Percentiles rank a stretch among this genome's conserved stretches.
Evolutionary conservation across 441 rosid species (phyloP).

Genomic region (Bruguiera hainesii): DNA sequence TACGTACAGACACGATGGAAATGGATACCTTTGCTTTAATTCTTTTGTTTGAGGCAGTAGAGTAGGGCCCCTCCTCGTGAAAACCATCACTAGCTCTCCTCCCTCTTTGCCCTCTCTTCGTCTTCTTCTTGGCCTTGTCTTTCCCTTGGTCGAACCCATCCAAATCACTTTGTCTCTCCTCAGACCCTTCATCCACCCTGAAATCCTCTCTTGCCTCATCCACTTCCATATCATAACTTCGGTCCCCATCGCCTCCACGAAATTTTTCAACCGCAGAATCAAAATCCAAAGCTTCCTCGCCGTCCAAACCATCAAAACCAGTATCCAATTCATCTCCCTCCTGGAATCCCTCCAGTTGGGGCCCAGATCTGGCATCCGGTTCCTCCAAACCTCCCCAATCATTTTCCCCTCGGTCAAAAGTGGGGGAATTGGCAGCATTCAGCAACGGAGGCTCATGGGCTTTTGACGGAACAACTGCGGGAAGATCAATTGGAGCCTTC

Average conservation of each 20-base stretch:
- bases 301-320: slow-evolving; percentile 26
- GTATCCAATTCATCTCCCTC: slow-evolving; percentile 32
- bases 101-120: slow-evolving; percentile 40
- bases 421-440: slow-evolving; percentile 6
- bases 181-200: slow-evolving; percentile 15
- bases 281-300: slow-evolving; percentile 40
- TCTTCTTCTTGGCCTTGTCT: slow-evolving; percentile 25
- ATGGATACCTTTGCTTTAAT: too few species aligned
- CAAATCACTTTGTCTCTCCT: slow-evolving; percentile 17
- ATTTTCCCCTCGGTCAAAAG: slow-evolving; percentile 2
- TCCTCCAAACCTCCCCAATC: slow-evolving; percentile 5
- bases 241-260: slow-evolving; percentile 23
- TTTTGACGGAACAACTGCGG: slow-evolving; percentile 10
- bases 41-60: slow-evolving; percentile 38
- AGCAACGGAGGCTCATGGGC: slow-evolving; percentile 22
- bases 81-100: slow-evolving; percentile 29
- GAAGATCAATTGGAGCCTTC: slow-evolving; percentile 17
- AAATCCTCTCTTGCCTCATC: slow-evolving; percentile 10
- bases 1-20: background rate
- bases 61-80: slow-evolving; percentile 32
- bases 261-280: slow-evolving; percentile 34
- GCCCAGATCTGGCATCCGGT: slow-evolving; percentile 17
- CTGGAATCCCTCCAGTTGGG: slow-evolving; percentile 26
- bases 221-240: slow-evolving; percentile 10
- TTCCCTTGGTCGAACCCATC: slow-evolving; percentile 8